Evolutionary conservation across 176 grass and related monocot species (phyloP).

Genomic region (Dendrocalamus sinicus): DNA sequence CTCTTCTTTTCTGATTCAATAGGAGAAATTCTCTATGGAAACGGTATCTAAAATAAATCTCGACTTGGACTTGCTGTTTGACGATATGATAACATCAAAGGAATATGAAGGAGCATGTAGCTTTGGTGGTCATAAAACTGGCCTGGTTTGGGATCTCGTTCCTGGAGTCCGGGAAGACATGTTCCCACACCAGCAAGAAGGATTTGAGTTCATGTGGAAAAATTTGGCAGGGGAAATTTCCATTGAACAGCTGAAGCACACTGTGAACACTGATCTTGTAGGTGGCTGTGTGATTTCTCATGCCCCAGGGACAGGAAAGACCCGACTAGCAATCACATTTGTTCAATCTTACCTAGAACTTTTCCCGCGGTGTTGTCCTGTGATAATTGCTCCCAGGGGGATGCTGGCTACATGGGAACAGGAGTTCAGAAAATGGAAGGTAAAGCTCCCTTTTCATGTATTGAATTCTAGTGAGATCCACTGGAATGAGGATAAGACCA

Average conservation of each 20-base stretch:
- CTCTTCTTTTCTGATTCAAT: constrained; percentile 19
- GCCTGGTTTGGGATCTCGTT: constrained; percentile 76
- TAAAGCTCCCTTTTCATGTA: constrained; percentile 73
- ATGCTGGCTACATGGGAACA: constrained; percentile 74
- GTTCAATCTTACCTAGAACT: constrained; percentile 73
- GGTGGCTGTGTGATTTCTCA: constrained; percentile 97
- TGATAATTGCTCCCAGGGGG: constrained; percentile 74
- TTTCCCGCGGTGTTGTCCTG: constrained; percentile 60
- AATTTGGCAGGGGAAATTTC: constrained; percentile 65
- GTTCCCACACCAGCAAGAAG: constrained; percentile 78
- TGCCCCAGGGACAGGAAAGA: constrained; percentile 91
- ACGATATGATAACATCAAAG: constrained; percentile 48
- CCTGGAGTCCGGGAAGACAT: constrained; percentile 58
- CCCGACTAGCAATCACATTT: constrained; percentile 74
- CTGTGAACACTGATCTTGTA: constrained; percentile 22
- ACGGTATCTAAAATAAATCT: constrained; percentile 6
- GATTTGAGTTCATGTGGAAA: constrained; percentile 86
- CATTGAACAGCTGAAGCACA: constrained; percentile 51
- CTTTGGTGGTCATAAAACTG: constrained; percentile 37
- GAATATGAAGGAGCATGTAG: constrained; percentile 22
- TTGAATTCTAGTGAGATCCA: constrained; percentile 59
- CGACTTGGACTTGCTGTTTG: constrained; percentile 40
- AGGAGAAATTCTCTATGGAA: constrained; percentile 36
- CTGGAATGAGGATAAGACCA: constrained; percentile 52
- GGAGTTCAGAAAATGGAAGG: constrained; percentile 81